phyloP scores from a whole-genome alignment of 2,329 filamentous ascomycete species.

The Penicillium sp. region DNA sequence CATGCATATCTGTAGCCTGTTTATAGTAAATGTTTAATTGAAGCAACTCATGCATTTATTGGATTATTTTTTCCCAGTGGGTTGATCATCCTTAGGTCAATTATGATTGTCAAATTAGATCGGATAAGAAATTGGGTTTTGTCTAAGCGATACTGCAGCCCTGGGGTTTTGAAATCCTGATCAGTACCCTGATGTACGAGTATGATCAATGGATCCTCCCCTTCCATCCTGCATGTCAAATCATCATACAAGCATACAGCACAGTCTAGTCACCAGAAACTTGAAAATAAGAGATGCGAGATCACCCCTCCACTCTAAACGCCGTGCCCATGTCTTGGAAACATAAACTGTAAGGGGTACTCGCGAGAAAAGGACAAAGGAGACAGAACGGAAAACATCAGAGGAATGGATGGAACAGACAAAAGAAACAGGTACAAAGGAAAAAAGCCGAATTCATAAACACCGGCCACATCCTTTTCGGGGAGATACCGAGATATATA shows the following conservation, averaged over 20 bases:
- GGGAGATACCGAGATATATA: slow-evolving; percentile 1
- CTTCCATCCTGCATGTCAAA: not conserved
- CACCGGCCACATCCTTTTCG: not conserved
- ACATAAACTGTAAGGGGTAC: slow-evolving; percentile 27
- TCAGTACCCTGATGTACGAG: not conserved
- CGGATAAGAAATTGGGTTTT: not conserved
- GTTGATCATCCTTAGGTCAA: not conserved
- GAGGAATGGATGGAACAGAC: not conserved
- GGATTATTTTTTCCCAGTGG: no score
- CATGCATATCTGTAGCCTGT: not conserved
- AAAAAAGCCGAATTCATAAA: not conserved
- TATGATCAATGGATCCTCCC: no score
- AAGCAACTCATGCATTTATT: no score
- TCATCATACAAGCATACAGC: slow-evolving; percentile 2
- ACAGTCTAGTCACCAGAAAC: slow-evolving; percentile 2
- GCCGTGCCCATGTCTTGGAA: slow-evolving; percentile 26
- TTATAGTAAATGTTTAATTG: no score
- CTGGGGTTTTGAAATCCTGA: slow-evolving; percentile 10
- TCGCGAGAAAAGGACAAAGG: slow-evolving; percentile 23
- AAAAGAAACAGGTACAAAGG: slow-evolving; percentile 5
- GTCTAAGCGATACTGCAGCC: not conserved
- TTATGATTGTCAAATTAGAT: not conserved
- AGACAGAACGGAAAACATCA: not conserved
- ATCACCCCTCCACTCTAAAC: slow-evolving; percentile 22
- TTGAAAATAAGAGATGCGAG: slow-evolving; percentile 12